Base-by-base conservation (phyloP, 2,329 filamentous ascomycete species). In the Neocatenulostroma microsporum region DNA sequence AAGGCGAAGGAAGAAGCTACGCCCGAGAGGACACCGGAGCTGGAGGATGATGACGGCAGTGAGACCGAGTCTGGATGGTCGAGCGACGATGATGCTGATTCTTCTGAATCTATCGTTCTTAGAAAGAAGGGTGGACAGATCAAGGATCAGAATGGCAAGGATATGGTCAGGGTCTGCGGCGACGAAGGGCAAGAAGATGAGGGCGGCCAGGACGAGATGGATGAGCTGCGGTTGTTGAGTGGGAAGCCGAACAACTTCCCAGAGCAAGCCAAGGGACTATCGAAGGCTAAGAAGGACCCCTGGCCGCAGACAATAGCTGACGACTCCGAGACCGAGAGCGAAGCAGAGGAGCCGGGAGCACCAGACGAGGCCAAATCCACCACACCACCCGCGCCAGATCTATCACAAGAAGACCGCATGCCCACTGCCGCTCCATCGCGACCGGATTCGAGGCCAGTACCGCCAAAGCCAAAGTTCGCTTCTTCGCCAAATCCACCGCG, bases 151-250 rank as follows among this genome's bases (percentile, higher is more conserved):
- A 37, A 51, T n/a, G 84, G 82, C 0, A 68, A 72, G 14, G 72
- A 73, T 10, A 70, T 93, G 69, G 64, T 89, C 42, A 82, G 76
- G 49, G 76, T 91, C 1, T 91, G 85, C 54, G 80, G 80, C 43
- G 80, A 82, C 29, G 81, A 85, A 45, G 67, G 68, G 54, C 70
- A 70, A 40, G 55, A 61, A 17, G 51, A 56, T 3, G 63, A 68
- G 13, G 76, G 81, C 37, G 63, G 66, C n/a, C 67, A 72, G 50
- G 68, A 72, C 20, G 82, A 93, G 59, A 63, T 85, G 49, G 67
- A 70, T 11, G 84, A 93, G 57, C 64, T 91, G 34, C 70, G 71
- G 35, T 66, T 64, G 13, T 58, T 75, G 24, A 38, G 34, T 18
- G 33, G 26, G 14, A 43, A 32, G 20, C 17, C 36, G 5, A 35